These are phyloP conservation scores for Xylariales sp. DNA, from an alignment of 2,329 filamentous ascomycete genomes.

Conservation along the genomic window DNA sequence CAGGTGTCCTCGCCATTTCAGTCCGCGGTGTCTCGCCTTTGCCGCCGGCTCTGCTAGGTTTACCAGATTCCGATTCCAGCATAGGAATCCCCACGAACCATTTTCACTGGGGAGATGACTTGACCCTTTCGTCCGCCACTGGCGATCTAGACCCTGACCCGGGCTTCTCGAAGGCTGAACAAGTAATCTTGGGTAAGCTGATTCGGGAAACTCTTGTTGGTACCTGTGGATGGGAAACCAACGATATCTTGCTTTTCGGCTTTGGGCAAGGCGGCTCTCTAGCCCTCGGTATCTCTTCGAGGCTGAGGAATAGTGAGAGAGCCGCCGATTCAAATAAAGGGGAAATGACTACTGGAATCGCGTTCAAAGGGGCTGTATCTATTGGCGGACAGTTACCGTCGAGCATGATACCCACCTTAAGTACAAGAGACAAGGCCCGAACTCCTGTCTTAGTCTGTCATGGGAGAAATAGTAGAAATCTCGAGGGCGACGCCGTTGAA, in stretches of 20 bases:
- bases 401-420: conserved; percentile 61
- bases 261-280: conserved; percentile 75
- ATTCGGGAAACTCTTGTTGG: conserved; percentile 63
- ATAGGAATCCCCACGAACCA: conserved; percentile 47
- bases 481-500: conserved; percentile 71
- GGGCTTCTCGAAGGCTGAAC: conserved; percentile 64
- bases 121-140: conserved; percentile 62
- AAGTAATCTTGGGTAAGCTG: conserved; percentile 61
- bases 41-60: conserved; percentile 73
- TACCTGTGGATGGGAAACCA: conserved; percentile 68
- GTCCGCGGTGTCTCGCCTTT: conserved; percentile 77
- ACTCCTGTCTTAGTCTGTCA: conserved; percentile 74
- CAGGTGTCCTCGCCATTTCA: conserved; percentile 80
- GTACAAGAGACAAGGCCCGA: conserved; percentile 63
- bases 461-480: conserved; percentile 58
- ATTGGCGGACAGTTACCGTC: conserved; percentile 70
- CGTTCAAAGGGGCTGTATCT: conserved; percentile 68
- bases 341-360: conserved; percentile 29
- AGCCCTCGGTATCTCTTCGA: conserved; percentile 66
- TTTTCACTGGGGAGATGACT: conserved; percentile 76
- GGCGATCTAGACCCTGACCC: conserved; percentile 71
- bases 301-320: conserved; percentile 52
- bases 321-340: conserved; percentile 51
- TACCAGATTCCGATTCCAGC: conserved; percentile 41
- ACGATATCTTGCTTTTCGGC: conserved; percentile 73